These are phyloP conservation scores for Clathrus columnatus DNA, from an alignment of 768 basidiomycete species.

Conservation along the genomic window DNA sequence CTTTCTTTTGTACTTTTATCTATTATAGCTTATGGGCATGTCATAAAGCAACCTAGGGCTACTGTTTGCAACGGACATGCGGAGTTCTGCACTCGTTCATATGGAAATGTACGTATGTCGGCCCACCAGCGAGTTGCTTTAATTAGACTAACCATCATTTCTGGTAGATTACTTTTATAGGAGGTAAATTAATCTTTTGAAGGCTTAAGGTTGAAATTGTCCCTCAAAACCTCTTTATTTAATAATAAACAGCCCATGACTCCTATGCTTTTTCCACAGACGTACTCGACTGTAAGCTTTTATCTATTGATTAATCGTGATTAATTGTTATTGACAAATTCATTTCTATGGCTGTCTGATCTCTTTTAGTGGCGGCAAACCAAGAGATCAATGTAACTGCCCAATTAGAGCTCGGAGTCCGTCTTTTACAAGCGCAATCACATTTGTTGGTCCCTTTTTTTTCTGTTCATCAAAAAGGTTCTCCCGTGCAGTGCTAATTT, in stretches of 20 bases:
- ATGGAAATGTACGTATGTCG: constrained; percentile 24
- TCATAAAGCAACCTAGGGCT: too few relatives aligned
- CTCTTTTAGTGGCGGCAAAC: not conserved
- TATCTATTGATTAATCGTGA: too few relatives aligned
- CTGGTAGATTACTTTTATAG: constrained; percentile 27
- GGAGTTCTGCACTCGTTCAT: constrained; percentile 49
- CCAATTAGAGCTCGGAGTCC: constrained; percentile 44
- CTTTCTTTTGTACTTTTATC: too few relatives aligned
- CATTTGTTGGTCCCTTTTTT: constrained; percentile 14
- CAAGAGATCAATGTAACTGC: constrained; percentile 25
- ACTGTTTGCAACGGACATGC: constrained; percentile 55
- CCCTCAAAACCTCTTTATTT: too few relatives aligned
- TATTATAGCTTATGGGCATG: too few relatives aligned
- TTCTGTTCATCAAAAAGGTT: not conserved
- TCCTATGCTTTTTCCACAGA: constrained; percentile 44
- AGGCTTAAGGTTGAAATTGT: too few relatives aligned
- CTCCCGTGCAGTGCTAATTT: too few relatives aligned
- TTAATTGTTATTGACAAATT: constrained; percentile 29
- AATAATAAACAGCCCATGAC: constrained; percentile 40
- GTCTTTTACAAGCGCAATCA: constrained; percentile 50
- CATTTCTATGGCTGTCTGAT: not conserved
- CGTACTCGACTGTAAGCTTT: constrained; percentile 34
- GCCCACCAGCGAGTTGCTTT: too few relatives aligned
- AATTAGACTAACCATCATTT: too few relatives aligned
- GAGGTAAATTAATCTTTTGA: constrained; percentile 18